Conservation (phyloP, 2,329 filamentous ascomycete genomes). For the Ilyonectria sp. region DNA sequence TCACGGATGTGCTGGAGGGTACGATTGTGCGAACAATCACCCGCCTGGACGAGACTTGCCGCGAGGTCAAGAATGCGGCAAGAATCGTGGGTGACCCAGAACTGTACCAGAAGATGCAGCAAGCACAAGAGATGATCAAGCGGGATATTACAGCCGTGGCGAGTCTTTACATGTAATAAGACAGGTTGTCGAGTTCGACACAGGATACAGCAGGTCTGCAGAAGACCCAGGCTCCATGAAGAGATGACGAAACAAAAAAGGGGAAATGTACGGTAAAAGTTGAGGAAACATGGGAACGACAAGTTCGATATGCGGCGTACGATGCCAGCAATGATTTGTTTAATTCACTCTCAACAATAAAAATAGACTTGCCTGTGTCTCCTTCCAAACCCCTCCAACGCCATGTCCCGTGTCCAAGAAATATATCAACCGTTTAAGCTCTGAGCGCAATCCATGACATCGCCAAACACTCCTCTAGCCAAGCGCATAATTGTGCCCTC, state of each 20-base stretch:
- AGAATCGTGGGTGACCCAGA: conserved; percentile 95
- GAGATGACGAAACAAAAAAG: neutral
- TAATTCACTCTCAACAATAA: conserved; percentile 17
- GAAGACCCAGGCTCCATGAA: neutral
- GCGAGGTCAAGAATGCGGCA: conserved; percentile 97
- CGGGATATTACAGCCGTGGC: conserved; percentile 93
- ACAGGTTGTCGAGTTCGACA: conserved; percentile 4
- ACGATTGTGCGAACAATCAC: conserved; percentile 98
- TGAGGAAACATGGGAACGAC: neutral
- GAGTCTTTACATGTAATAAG: conserved; percentile 86
- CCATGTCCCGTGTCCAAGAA: conserved; percentile 41
- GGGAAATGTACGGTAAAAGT: neutral
- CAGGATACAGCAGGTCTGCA: neutral
- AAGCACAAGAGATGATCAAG: conserved; percentile 97
- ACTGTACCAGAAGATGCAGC: conserved; percentile 96
- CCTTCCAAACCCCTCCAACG: conserved; percentile 40
- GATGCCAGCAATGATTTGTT: conserved; percentile 22
- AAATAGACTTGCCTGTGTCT: conserved; percentile 28
- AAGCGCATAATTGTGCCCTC: neutral
- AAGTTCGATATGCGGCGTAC: conserved; percentile 8
- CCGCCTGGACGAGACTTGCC: conserved; percentile 92
- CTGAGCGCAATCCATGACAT: conserved; percentile 12
- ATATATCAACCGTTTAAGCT: conserved; percentile 22
- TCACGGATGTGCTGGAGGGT: conserved; percentile 97
- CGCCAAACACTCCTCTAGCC: conserved; percentile 8